phyloP scores from a whole-genome alignment of 2,329 filamentous ascomycete genomes.

The Nemania sp. region DNA sequence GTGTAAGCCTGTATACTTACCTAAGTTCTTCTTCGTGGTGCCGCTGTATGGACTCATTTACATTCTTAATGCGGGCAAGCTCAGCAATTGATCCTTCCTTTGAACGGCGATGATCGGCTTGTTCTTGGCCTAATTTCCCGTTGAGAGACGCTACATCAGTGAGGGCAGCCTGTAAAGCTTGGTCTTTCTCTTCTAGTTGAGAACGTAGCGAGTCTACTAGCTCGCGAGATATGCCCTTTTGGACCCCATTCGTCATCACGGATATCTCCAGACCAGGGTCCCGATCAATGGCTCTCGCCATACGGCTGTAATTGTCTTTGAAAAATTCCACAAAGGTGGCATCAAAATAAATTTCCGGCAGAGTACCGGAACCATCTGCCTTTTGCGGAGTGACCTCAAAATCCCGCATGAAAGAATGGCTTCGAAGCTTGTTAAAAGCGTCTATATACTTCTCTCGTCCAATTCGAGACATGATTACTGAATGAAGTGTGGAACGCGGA shows the following conservation, averaged over 20 bases:
- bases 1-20: slow-evolving; percentile 49
- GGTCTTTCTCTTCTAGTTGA: slow-evolving; percentile 74
- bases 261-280: slow-evolving; percentile 87
- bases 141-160: slow-evolving; percentile 51
- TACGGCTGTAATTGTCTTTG: slow-evolving; percentile 90
- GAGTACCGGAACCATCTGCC: slow-evolving; percentile 53
- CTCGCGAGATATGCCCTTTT: slow-evolving; percentile 92
- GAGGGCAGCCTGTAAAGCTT: slow-evolving; percentile 51
- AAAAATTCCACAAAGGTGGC: slow-evolving; percentile 87
- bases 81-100: slow-evolving; percentile 62
- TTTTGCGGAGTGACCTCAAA: slow-evolving; percentile 85
- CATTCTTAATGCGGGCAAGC: slow-evolving; percentile 59
- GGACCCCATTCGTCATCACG: slow-evolving; percentile 74
- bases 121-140: slow-evolving; percentile 69
- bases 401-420: slow-evolving; percentile 78
- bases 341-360: slow-evolving; percentile 86
- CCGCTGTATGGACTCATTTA: slow-evolving; percentile 71
- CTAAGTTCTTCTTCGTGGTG: slow-evolving; percentile 69
- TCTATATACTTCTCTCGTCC: slow-evolving; percentile 88
- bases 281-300: slow-evolving; percentile 83
- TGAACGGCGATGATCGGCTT: slow-evolving; percentile 69
- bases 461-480: slow-evolving; percentile 74
- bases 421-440: slow-evolving; percentile 74
- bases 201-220: slow-evolving; percentile 82
- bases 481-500: slow-evolving; percentile 76